Evolutionary conservation across 116 monocot species (phyloP), one percentile per base, ranked within the genome.

Genomic region (Cymodocea nodosa): DNA sequence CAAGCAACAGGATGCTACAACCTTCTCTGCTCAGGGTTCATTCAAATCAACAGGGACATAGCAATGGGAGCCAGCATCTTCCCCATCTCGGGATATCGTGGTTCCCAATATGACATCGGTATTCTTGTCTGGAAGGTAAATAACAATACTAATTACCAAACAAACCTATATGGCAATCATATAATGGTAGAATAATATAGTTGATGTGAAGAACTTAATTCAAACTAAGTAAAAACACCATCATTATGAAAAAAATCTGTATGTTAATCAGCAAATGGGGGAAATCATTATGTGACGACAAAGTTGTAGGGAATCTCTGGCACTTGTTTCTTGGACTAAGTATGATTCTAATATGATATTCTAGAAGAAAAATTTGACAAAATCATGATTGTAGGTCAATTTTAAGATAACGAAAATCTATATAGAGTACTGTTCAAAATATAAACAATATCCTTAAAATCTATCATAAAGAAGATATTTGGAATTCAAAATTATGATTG

Each of bases 21-120:
- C 74, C 60, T 74, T 49, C 60, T 74, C 16, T 74, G 74, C 74
- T 74, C 74, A 5, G 74, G 74, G 16, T 74, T 74, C 57, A 59
- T 74, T 61, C 74, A 74, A 59, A 89, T 88, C 22, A 94, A 80
- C 59, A 89, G 83, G 57, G 81, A 79, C 66, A 87, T 94, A 24
- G 89, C 86, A 2, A 89, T 94, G n/a, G 94, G 94, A 36, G 94
- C 94, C 12, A 81, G 83, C 24, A 94, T 89, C 53, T 78, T 81
- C 17, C 89, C 94, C 0, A 79, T 67, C 4, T 94, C 94, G 0
- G 24, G 55, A 6, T 84, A 80, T 54, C 83, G 68, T 40, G 84
- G 82, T 8, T 73, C 76, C 11, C 94, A 94, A 62, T 94, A 79
- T 11, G 94, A 94, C 53, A 89, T 94, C 52, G 84, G 71, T 59